These are phyloP conservation scores for Neonothopanus nambi DNA, from an alignment of 1,284 basidiomycete species.

Conservation along the genomic window DNA sequence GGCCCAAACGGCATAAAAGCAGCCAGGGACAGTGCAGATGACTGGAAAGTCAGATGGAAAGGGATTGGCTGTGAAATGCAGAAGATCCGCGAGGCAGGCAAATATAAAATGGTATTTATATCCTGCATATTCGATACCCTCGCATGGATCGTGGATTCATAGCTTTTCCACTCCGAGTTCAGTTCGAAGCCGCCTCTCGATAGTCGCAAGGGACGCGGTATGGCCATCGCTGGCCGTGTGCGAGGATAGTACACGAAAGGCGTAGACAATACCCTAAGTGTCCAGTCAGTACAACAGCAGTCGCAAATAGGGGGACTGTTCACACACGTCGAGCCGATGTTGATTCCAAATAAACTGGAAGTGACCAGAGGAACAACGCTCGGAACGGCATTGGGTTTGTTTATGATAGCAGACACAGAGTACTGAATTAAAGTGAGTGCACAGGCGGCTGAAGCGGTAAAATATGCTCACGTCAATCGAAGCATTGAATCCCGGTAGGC, in stretches of 20 bases:
- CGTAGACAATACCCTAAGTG: slow-evolving; percentile 53
- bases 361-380: slow-evolving; percentile 41
- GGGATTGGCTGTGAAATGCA: slow-evolving; percentile 59
- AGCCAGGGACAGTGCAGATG: slow-evolving; percentile 54
- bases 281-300: not conserved
- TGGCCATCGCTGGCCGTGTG: slow-evolving; percentile 53
- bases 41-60: slow-evolving; percentile 61
- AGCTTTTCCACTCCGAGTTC: slow-evolving; percentile 51
- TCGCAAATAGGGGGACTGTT: slow-evolving; percentile 6
- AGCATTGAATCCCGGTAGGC: slow-evolving; percentile 67
- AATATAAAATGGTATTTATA: slow-evolving; percentile 47
- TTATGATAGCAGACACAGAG: slow-evolving; percentile 47
- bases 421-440: slow-evolving; percentile 39
- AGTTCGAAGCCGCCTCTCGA: slow-evolving; percentile 36
- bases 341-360: slow-evolving; percentile 46
- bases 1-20: slow-evolving; percentile 61
- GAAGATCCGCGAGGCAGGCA: slow-evolving; percentile 59
- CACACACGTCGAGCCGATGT: slow-evolving; percentile 45
- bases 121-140: slow-evolving; percentile 41
- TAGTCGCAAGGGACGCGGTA: slow-evolving; percentile 47
- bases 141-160: slow-evolving; percentile 44
- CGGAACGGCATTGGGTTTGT: slow-evolving; percentile 39
- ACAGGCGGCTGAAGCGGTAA: not conserved
- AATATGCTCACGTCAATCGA: slow-evolving; percentile 41
- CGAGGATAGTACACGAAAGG: slow-evolving; percentile 68